Percentiles rank a stretch among this genome's conserved stretches.
Evolutionary conservation across 2,329 filamentous ascomycete genomes (phyloP).

Genomic region (Aureobasidium sp.): DNA sequence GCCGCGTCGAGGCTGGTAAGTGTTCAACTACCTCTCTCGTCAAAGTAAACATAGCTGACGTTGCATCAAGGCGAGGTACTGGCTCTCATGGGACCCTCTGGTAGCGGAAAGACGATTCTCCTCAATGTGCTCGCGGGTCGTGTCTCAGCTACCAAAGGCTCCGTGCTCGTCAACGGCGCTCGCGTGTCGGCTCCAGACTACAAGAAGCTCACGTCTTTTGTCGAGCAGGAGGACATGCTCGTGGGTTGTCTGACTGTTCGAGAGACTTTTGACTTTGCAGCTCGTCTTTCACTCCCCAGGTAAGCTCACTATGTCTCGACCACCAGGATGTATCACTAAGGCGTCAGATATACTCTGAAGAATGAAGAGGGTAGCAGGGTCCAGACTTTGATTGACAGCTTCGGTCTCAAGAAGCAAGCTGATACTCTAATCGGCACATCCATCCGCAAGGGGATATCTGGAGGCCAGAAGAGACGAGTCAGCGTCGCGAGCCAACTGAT

Average conservation of each 20-base stretch:
- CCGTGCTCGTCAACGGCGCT: slow-evolving; percentile 53
- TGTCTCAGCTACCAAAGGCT: slow-evolving; percentile 39
- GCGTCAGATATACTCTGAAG: slow-evolving; percentile 37
- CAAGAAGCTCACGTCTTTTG: slow-evolving; percentile 50
- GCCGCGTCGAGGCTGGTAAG: slow-evolving; percentile 35
- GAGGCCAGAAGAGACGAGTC: slow-evolving; percentile 71
- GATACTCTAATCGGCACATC: slow-evolving; percentile 68
- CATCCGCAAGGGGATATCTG: slow-evolving; percentile 69
- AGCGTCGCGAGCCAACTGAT: slow-evolving; percentile 72
- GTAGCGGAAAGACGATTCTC: slow-evolving; percentile 69
- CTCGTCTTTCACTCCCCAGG: slow-evolving; percentile 48
- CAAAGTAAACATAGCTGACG: not conserved
- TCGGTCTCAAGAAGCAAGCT: slow-evolving; percentile 60
- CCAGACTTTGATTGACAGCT: slow-evolving; percentile 54
- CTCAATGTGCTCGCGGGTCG: slow-evolving; percentile 66
- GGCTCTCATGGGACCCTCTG: slow-evolving; percentile 67
- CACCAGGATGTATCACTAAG: not conserved
- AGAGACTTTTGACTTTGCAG: slow-evolving; percentile 69
- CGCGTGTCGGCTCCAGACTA: slow-evolving; percentile 42
- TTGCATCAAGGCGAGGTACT: slow-evolving; percentile 53
- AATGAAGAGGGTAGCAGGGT: slow-evolving; percentile 52
- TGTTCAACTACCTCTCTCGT: not conserved
- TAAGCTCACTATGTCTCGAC: slow-evolving; percentile 12
- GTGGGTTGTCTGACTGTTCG: slow-evolving; percentile 68
- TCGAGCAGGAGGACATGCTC: slow-evolving; percentile 77